Evolutionary conservation across 202 grass and related monocot species (phyloP), one percentile per base, ranked within the genome.

Genomic region (Miscanthus sacchariflorus): DNA sequence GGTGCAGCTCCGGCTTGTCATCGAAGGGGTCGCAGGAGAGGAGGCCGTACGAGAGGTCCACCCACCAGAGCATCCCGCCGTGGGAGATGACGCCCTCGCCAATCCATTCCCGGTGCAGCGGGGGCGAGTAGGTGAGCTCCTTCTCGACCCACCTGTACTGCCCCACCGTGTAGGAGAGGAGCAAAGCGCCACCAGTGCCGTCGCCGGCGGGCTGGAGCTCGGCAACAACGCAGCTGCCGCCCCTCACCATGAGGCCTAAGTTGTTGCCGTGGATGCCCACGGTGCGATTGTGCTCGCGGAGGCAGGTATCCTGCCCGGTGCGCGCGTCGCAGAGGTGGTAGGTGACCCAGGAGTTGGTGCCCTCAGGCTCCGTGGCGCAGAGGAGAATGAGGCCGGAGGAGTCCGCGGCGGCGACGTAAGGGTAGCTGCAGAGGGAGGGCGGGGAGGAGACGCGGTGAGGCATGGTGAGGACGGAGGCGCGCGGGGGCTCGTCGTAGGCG

Each of bases 301-400:
- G 21, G 70, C 15, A 42, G 36, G 12, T 5, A 5, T 6, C 40
- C 70, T 73, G 2, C 0, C 70, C 70, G 39, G 70, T 44, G 70
- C 70, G 39, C 39, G 70, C 70, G 70, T 73, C 70, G 70, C 40
- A 73, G 38, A 72, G 3, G 39, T 72, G 36, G 39, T 72, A 72
- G 70, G 70, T 3, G 70, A 72, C 5, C 4, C 10, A 23, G 24
- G 71, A 72, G 39, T 19, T 70, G 4, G 6, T 0, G 19, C 8
- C 9, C 8, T 43, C 3, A 5, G 69, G 69, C 10, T 72, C 15
- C 69, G 9, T 72, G 69, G 36, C 69, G 8, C 38, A 2, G 33
- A 70, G 50, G 36, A 74, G 81, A 9, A 83, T 13, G 0, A 56
- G 68, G 52, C 70, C 50, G 69, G 68, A 46, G 67, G 5, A 0